Evolutionary conservation across 1,139 yeast species (phyloP), one percentile per base, ranked within the genome.

Genomic region (Suzukiozyma palmioleophila): DNA sequence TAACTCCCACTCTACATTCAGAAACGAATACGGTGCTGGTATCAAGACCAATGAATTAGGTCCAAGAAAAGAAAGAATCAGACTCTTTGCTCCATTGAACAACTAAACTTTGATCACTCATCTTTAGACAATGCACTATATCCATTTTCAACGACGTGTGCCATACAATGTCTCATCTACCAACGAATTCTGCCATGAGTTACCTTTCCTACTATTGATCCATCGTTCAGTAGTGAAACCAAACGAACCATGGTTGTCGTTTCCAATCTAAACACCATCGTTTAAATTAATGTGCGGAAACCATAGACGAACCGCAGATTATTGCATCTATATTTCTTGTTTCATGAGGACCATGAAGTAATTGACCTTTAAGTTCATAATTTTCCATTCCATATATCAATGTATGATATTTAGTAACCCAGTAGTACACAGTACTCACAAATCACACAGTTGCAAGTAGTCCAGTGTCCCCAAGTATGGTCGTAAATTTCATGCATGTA

Each of bases 21-120:
- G 72, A 14, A 48, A 54, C 41, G 72, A 69, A 52, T 70, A 63
- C 47, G 77, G 77, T 43, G 71, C 69, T 32, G 75, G 76, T 46
- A 69, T 71, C 41, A 68, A 69, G 53, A 64, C 71, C 36, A 64
- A 58, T 50, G 54, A 60, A 43, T 66, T 71, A 54, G 76, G 76
- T 25, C 75, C 76, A 38, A 69, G 77, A 63, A 69, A 54, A 53
- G 74, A 69, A 52, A 62, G 69, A 53, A 51, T 60, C 43, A 59
- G 62, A 50, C 57, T 61, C 48, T 70, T 63, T 54, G 75, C 76
- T 48, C 75, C 75, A 15, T 39, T 43, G 34, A 39, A 39, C 21
- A 26, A 33, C 16, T 33, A 16, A 14, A 14, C 22, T 18, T 18
- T 18, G 22, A 18, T 18, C 22, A 18, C 7, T 18, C 22, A 18